Evolutionary conservation across 148 eudicot genomes (phyloP).

Genomic region (Hydrangea macrophylla): DNA sequence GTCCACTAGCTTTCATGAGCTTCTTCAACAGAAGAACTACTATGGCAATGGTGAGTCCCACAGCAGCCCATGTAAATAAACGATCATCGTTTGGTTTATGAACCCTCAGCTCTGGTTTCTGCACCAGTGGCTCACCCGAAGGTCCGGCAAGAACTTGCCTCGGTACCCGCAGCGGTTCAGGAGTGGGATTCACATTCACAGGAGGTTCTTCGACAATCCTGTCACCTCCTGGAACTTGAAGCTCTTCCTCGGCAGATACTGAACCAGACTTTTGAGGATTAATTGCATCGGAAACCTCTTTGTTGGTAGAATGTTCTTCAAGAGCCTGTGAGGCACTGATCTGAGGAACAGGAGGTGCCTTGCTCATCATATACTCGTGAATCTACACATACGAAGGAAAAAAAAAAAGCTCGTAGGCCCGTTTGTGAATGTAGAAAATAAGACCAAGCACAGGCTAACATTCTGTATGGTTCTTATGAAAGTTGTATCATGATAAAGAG

Average conservation of each 20-base stretch:
- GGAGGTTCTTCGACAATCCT: slow-evolving; percentile 42
- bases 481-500: too few species aligned
- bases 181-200: slow-evolving; percentile 28
- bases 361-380: slow-evolving; percentile 86
- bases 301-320: slow-evolving; percentile 34
- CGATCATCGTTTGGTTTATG: slow-evolving; percentile 73
- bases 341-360: slow-evolving; percentile 77
- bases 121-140: slow-evolving; percentile 30
- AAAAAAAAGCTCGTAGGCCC: too few species aligned
- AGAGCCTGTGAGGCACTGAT: slow-evolving; percentile 29
- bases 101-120: slow-evolving; percentile 32
- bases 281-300: slow-evolving; percentile 30
- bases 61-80: slow-evolving; percentile 79
- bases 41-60: slow-evolving; percentile 83
- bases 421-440: too few species aligned
- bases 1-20: slow-evolving; percentile 76
- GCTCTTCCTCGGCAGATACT: slow-evolving; percentile 27
- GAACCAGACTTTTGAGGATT: slow-evolving; percentile 31
- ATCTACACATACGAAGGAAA: slow-evolving; percentile 42
- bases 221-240: slow-evolving; percentile 31
- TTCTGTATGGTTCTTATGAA: too few species aligned
- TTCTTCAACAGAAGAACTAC: slow-evolving; percentile 75
- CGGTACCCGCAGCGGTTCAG: slow-evolving; percentile 21
- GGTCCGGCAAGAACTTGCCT: slow-evolving; percentile 32
- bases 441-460: too few species aligned